These are phyloP conservation scores for Aspergillus melleus DNA, from an alignment of 2,329 filamentous ascomycete species.

Conservation along the genomic window DNA sequence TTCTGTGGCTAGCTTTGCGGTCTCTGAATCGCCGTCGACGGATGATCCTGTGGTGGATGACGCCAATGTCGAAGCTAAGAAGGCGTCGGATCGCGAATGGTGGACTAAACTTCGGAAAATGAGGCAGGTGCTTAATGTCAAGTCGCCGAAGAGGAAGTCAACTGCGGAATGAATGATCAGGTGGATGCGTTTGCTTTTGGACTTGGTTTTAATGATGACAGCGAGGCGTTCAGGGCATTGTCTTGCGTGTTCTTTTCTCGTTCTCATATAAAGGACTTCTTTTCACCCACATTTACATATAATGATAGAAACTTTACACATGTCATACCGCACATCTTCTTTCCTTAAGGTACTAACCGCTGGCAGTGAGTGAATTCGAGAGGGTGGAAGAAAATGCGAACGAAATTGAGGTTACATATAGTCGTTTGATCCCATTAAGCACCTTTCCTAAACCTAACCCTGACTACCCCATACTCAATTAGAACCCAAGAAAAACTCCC, in stretches of 20 bases:
- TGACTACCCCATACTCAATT: not conserved
- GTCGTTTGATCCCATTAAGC: not conserved
- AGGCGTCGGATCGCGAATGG: conserved; percentile 68
- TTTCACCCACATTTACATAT: not conserved
- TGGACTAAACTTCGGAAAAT: conserved; percentile 71
- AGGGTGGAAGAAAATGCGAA: no score
- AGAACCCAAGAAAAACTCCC: not conserved
- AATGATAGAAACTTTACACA: not conserved
- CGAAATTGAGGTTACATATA: no score
- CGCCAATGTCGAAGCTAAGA: conserved; percentile 46
- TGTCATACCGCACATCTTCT: not conserved
- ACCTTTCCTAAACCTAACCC: not conserved
- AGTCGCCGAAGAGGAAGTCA: conserved; percentile 55
- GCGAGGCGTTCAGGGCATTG: conserved; percentile 19
- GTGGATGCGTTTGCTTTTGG: not conserved
- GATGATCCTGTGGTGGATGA: conserved; percentile 31
- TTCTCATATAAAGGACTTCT: conserved; percentile 1
- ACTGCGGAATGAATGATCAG: conserved; percentile 8
- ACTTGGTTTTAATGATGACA: conserved; percentile 3
- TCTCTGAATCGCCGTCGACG: conserved; percentile 23
- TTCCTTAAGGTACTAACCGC: not conserved
- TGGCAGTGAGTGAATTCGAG: not conserved
- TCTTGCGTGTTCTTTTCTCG: not conserved
- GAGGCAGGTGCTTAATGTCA: conserved; percentile 70
- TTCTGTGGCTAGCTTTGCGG: conserved; percentile 30